Evolutionary conservation across 768 basidiomycete species (phyloP).

Genomic region (Leucosporidium yakuticum): DNA sequence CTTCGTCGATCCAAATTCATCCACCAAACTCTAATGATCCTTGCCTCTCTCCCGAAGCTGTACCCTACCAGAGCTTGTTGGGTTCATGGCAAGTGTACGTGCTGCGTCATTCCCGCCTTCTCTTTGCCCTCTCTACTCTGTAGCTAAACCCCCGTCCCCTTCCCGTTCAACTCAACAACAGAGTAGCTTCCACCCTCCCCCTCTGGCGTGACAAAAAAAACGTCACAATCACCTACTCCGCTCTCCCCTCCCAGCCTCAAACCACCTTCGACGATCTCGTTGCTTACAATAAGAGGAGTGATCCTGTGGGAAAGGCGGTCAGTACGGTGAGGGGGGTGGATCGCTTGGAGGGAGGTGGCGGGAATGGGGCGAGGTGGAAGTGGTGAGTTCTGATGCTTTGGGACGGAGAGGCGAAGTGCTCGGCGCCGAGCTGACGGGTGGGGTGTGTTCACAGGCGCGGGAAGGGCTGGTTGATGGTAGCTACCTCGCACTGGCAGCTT

Average conservation of each 20-base stretch:
- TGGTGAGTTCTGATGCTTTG: neutral
- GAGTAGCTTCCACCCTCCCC: slow-evolving; percentile 43
- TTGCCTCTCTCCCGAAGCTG: neutral
- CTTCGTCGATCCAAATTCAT: no score
- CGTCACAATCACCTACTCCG: slow-evolving; percentile 47
- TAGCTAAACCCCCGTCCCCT: neutral
- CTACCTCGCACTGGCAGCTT: slow-evolving; percentile 48
- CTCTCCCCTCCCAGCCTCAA: slow-evolving; percentile 27
- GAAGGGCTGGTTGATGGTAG: slow-evolving; percentile 44
- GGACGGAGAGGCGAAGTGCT: neutral
- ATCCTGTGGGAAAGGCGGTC: slow-evolving; percentile 35
- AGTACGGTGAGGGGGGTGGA: slow-evolving; percentile 43
- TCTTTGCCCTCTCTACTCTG: neutral
- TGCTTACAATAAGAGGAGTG: slow-evolving; percentile 42
- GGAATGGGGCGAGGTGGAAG: slow-evolving; percentile 15
- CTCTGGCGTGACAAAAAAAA: slow-evolving; percentile 50
- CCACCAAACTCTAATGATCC: no score
- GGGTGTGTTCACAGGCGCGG: slow-evolving; percentile 46
- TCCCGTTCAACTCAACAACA: neutral
- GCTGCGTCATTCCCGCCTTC: no score
- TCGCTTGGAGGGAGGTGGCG: slow-evolving; percentile 6
- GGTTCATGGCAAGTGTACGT: slow-evolving; percentile 15
- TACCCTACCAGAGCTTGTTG: slow-evolving; percentile 9
- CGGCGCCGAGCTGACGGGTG: slow-evolving; percentile 11
- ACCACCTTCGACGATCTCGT: slow-evolving; percentile 45